Base-by-base conservation (phyloP, 768 basidiomycete species). In the Mycena filopes region DNA sequence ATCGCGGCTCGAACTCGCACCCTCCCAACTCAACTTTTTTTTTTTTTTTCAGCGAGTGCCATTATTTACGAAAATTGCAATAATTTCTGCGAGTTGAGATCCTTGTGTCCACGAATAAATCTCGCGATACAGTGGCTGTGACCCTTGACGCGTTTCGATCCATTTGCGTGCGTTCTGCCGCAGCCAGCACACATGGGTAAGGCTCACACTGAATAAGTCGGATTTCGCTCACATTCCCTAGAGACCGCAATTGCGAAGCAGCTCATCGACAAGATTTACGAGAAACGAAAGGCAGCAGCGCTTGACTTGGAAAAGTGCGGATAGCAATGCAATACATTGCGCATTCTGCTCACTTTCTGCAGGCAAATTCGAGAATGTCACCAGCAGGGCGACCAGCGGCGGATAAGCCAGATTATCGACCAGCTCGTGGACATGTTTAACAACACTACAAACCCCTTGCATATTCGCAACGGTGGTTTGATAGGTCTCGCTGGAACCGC, bases 401-500 rank as follows among this genome's bases (percentile, higher is more conserved):
- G 92, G 20, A 96, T 98, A 72, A 83, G 82, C 68, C 86, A 91
- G 72, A 98, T 99, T 70, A 89, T 98, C 65, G 94, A 96, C 80
- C 96, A 98, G 72, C 86, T 98, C 66, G 93, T 96, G 64, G 94
- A 95, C 21, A 94, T 98, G 89, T 97, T 96, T 82, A 91, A 85
- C 74, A 91, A 92, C 69, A 79, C 87, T 21, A 83, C 88, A 36
- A 95, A 96, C 74, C 89, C 94, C 3, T 82, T 96, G 25, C 95
- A 98, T 71, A 87, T 95, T 47, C 86, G 96, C 47, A 98, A 97
- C 76, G 97, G 97, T 38, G 97, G 97, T 6, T 84, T 98, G 45
- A 98, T 98, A 70, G 97, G 97, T 25, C 87, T 99, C 1, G 97
- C 97, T 11, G 97, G 94, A 29, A 95, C 95, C 25, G 95, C 96